A percentile compares a stretch with the other conserved stretches of the same genome.
phyloP scores from a whole-genome alignment of 768 basidiomycete genomes.

The Pleurotus cornucopiae region DNA sequence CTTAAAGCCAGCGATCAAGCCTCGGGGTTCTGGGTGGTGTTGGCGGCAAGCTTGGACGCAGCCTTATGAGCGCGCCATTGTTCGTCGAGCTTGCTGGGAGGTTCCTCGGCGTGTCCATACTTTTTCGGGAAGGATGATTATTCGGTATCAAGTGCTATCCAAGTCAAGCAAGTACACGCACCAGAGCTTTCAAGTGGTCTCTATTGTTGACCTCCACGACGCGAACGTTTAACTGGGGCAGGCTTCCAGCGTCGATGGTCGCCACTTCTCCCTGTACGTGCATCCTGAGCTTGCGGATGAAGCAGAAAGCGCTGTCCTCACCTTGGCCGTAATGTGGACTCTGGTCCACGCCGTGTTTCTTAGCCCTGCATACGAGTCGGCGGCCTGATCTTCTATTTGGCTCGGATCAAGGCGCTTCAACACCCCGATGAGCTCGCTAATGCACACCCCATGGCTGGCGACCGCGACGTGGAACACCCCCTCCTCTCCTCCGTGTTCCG shows the following conservation, averaged over 20 bases:
- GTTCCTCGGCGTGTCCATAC: conserved; percentile 14
- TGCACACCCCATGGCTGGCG: conserved; percentile 74
- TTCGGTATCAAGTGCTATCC: no score
- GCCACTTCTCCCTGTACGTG: background rate
- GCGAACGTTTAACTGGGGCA: background rate
- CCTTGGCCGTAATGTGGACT: conserved; percentile 43
- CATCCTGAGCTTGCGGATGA: background rate
- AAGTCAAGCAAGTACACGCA: background rate
- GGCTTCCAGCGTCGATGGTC: background rate
- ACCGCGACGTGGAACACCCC: conserved; percentile 55
- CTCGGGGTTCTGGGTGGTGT: no score
- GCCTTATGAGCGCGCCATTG: background rate
- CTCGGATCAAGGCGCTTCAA: conserved; percentile 48
- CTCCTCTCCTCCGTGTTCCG: conserved; percentile 26
- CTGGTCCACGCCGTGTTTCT: conserved; percentile 76
- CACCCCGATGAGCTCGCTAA: conserved; percentile 54
- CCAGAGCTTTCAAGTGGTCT: conserved; percentile 1
- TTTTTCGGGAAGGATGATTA: no score
- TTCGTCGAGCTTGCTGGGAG: conserved; percentile 16
- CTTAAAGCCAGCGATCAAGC: no score
- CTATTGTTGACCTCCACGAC: conserved; percentile 3
- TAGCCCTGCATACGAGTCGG: conserved; percentile 38
- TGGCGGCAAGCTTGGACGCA: background rate
- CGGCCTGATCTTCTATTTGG: conserved; percentile 26
- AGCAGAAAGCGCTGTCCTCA: conserved; percentile 10